A percentile compares a stretch with the other conserved stretches of the same genome.
Conservation (phyloP, 768 basidiomycete genomes). For the Hortiboletus campestris region DNA sequence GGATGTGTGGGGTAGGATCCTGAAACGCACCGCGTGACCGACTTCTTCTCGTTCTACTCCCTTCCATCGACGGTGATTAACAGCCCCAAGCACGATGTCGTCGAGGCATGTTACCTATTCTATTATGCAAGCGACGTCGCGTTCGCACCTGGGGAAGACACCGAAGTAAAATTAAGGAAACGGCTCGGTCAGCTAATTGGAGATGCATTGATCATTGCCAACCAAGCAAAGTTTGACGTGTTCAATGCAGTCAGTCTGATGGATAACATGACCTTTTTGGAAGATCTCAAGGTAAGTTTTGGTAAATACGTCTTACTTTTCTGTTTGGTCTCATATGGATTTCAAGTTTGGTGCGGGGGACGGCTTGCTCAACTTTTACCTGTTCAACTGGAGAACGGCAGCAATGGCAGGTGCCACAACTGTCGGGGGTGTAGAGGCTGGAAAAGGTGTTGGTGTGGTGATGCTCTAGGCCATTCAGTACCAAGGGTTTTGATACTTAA, state of each 20-base stretch:
- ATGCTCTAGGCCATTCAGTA: constrained; percentile 63
- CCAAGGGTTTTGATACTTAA: background rate
- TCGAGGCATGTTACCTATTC: constrained; percentile 94
- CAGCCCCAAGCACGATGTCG: constrained; percentile 60
- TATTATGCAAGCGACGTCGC: constrained; percentile 89
- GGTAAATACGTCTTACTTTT: background rate
- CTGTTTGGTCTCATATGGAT: constrained; percentile 4
- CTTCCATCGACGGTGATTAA: constrained; percentile 92
- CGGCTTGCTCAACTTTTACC: constrained; percentile 86
- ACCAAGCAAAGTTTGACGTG: constrained; percentile 89
- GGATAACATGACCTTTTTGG: constrained; percentile 85
- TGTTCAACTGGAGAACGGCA: constrained; percentile 93
- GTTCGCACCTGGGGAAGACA: constrained; percentile 59
- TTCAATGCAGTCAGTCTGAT: constrained; percentile 94
- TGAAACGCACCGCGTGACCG: constrained; percentile 78
- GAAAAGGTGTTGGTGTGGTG: constrained; percentile 85
- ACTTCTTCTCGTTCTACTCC: constrained; percentile 96
- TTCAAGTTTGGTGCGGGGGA: constrained; percentile 88
- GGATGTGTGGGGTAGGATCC: constrained; percentile 58
- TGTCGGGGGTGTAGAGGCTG: constrained; percentile 52
- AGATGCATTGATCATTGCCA: constrained; percentile 81
- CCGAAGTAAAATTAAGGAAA: constrained; percentile 60
- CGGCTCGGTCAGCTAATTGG: constrained; percentile 69
- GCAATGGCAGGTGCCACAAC: constrained; percentile 68
- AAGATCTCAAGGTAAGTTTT: constrained; percentile 72